Conservation (phyloP, 2,329 filamentous ascomycete genomes). For the Verticillium nonalfalfae region DNA sequence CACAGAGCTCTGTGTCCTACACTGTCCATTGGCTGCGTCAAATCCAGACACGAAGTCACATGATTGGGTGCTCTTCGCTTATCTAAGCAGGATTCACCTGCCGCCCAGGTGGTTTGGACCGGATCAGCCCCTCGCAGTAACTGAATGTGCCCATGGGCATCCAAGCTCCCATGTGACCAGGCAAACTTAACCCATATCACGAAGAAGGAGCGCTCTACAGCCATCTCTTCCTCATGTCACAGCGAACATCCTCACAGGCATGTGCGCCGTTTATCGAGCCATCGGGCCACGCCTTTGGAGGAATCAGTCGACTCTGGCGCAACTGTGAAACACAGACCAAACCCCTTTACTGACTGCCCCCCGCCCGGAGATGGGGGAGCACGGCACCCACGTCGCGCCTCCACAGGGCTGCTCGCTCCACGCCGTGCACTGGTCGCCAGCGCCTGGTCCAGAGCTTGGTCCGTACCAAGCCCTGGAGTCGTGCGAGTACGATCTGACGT, state of each 20-base stretch:
- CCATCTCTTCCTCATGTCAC: background rate
- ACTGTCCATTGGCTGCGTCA: background rate
- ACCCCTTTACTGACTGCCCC: constrained; percentile 2
- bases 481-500: constrained; percentile 15
- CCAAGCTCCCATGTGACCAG: too few species aligned
- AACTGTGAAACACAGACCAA: constrained; percentile 35
- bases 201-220: background rate
- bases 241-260: background rate
- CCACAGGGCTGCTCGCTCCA: constrained; percentile 6
- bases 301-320: constrained; percentile 18
- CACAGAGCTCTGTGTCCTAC: background rate
- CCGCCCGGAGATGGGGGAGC: constrained; percentile 1
- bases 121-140: too few species aligned
- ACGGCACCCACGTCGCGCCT: constrained; percentile 2
- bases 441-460: constrained; percentile 9
- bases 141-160: too few species aligned
- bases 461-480: constrained; percentile 4
- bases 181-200: too few species aligned
- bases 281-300: constrained; percentile 22
- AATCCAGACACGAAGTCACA: background rate
- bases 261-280: background rate
- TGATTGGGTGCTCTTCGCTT: background rate
- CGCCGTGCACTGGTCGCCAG: constrained; percentile 6
- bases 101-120: too few species aligned
- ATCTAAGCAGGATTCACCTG: background rate